These are phyloP conservation scores for Sporothrix pseudoabietina DNA, from an alignment of 2,329 filamentous ascomycete species.

Conservation along the genomic window DNA sequence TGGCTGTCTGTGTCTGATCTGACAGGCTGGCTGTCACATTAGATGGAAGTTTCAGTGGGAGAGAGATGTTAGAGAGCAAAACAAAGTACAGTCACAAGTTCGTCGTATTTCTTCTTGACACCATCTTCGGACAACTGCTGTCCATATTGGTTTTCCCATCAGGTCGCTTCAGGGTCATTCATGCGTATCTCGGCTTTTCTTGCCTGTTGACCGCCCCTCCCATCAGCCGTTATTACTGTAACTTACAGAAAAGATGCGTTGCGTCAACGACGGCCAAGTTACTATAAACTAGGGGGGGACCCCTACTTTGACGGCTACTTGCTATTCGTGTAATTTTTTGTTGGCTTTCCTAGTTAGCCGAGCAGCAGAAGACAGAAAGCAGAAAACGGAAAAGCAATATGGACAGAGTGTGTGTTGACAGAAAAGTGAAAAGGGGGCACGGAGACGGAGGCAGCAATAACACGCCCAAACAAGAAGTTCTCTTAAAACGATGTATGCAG, in stretches of 20 bases:
- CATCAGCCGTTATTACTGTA: slow-evolving; percentile 5
- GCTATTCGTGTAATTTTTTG: not conserved
- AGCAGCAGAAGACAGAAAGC: not conserved
- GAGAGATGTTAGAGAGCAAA: not conserved
- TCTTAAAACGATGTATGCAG: not conserved
- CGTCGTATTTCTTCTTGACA: not conserved
- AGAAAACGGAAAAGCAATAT: not conserved
- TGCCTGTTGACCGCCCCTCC: not conserved
- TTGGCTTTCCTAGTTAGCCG: slow-evolving; percentile 10
- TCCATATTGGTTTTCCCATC: not conserved
- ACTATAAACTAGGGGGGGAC: not conserved
- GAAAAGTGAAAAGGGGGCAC: slow-evolving; percentile 10
- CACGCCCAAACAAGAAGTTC: slow-evolving; percentile 6
- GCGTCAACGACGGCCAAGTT: not conserved
- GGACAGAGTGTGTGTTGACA: not conserved
- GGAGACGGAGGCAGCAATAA: slow-evolving; percentile 15
- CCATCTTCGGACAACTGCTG: not conserved
- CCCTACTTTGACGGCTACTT: slow-evolving; percentile 8
- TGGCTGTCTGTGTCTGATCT: not conserved
- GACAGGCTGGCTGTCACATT: not conserved
- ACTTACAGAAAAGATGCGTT: not conserved
- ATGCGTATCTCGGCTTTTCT: slow-evolving; percentile 20
- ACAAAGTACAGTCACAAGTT: not conserved
- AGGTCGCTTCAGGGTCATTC: not conserved
- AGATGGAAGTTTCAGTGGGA: not conserved